Conservation (phyloP, 2,329 filamentous ascomycete species). For the Penicillium palitans region DNA sequence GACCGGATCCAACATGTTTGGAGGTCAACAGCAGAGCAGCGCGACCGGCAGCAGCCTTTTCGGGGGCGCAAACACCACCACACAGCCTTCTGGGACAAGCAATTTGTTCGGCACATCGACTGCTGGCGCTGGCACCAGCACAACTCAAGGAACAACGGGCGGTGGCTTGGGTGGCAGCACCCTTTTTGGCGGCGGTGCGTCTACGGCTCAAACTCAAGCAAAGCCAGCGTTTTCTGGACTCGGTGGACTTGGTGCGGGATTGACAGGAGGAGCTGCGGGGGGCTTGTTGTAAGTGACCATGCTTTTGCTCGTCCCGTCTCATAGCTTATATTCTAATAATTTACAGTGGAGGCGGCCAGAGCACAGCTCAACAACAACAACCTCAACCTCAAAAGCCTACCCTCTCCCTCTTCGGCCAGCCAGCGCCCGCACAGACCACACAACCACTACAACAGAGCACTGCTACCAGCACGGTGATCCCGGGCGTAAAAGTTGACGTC, state of each 20-base stretch:
- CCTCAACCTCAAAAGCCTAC: conserved; percentile 48
- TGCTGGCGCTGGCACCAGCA: conserved; percentile 14
- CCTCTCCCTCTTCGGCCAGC: conserved; percentile 42
- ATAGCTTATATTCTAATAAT: conserved; percentile 1
- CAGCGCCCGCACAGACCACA: conserved; percentile 26
- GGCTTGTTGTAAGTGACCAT: conserved; percentile 4
- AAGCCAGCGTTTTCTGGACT: conserved; percentile 35
- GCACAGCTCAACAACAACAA: conserved; percentile 33
- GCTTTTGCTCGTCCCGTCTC: background rate
- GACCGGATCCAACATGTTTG: conserved; percentile 37
- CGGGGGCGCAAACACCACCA: conserved; percentile 27
- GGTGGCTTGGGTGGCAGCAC: conserved; percentile 9
- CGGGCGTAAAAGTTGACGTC: conserved; percentile 76
- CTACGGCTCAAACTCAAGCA: conserved; percentile 35
- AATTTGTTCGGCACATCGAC: conserved; percentile 36
- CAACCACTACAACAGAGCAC: conserved; percentile 38
- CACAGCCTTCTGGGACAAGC: conserved; percentile 31
- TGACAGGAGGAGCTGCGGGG: background rate
- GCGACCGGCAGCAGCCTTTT: conserved; percentile 34
- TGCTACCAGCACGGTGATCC: conserved; percentile 47
- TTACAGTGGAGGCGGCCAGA: conserved; percentile 26
- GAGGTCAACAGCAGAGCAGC: conserved; percentile 32
- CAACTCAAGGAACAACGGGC: conserved; percentile 13
- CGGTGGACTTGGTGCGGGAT: conserved; percentile 1
- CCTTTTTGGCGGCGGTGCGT: conserved; percentile 9